Evolutionary conservation across 2,329 filamentous ascomycete species (phyloP).

Genomic region (Penicillium olsonii): DNA sequence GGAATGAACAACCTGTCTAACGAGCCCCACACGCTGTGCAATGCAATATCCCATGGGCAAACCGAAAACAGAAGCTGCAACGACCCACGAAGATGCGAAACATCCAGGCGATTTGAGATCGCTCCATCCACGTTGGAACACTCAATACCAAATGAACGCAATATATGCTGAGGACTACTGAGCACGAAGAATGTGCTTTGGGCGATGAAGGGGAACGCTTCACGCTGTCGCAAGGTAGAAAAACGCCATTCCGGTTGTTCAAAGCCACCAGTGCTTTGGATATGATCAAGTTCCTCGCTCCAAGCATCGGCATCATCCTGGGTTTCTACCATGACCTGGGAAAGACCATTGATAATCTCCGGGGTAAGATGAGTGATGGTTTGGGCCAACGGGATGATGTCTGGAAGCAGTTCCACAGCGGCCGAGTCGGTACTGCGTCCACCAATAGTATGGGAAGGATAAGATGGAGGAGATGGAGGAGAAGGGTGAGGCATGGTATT

Average conservation of each 20-base stretch:
- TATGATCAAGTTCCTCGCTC: conserved; percentile 40
- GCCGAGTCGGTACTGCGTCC: conserved; percentile 19
- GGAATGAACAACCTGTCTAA: conserved; percentile 44
- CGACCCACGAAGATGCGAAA: conserved; percentile 34
- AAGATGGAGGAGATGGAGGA: conserved; percentile 11
- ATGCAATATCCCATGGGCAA: conserved; percentile 43
- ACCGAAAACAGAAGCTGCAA: conserved; percentile 38
- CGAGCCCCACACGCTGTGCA: conserved; percentile 46
- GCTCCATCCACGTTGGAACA: conserved; percentile 1
- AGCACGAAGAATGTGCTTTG: conserved; percentile 49
- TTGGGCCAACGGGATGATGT: conserved; percentile 27
- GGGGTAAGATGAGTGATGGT: conserved; percentile 38
- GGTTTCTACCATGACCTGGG: conserved; percentile 37
- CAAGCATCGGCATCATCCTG: conserved; percentile 41
- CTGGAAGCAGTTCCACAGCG: conserved; percentile 8
- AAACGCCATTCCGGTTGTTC: conserved; percentile 41
- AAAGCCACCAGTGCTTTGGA: conserved; percentile 38
- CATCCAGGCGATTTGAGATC: conserved; percentile 24
- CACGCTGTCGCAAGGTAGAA: conserved; percentile 39
- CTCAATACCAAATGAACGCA: conserved; percentile 41
- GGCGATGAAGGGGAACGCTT: conserved; percentile 43
- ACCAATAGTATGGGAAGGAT: conserved; percentile 20
- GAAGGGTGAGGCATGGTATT: background rate
- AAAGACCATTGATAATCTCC: conserved; percentile 41
- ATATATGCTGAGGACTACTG: conserved; percentile 41